phyloP scores from a whole-genome alignment of 2,329 filamentous ascomycete genomes.

The Biscogniauxia marginata region DNA sequence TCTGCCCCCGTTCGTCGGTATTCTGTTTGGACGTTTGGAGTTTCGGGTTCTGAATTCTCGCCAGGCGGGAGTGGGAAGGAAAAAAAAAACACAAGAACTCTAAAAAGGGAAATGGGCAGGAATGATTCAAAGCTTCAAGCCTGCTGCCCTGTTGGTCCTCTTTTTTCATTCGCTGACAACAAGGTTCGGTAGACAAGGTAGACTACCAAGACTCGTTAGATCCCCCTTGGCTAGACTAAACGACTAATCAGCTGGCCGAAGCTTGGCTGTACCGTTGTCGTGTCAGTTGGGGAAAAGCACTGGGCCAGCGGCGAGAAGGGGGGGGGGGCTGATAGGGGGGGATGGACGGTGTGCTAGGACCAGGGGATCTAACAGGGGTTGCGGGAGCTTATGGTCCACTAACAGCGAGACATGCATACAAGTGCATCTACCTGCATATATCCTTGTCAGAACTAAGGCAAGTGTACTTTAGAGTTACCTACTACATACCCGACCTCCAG shows the following conservation, averaged over 20 bases:
- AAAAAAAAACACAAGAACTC: background rate
- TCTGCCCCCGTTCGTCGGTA: background rate
- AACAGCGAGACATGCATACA: background rate
- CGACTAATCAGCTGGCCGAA: background rate
- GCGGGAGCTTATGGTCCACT: background rate
- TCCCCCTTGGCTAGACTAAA: too few relatives aligned
- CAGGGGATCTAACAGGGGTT: background rate
- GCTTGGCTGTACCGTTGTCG: background rate
- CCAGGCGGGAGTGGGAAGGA: background rate
- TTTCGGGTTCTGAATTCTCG: background rate
- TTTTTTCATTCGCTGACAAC: background rate
- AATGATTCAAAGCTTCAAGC: background rate
- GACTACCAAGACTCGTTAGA: background rate
- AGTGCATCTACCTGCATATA: background rate
- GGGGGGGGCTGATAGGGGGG: background rate
- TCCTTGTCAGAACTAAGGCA: background rate
- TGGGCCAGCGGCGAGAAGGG: background rate
- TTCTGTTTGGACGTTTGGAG: background rate
- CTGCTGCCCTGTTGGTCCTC: background rate
- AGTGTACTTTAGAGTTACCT: background rate
- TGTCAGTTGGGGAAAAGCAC: background rate
- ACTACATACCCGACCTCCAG: too few relatives aligned
- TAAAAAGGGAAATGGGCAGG: background rate
- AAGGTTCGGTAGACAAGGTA: background rate
- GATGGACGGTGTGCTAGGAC: background rate